Base-by-base conservation (phyloP, 2,329 filamentous ascomycete genomes). In the Knufia fluminis region DNA sequence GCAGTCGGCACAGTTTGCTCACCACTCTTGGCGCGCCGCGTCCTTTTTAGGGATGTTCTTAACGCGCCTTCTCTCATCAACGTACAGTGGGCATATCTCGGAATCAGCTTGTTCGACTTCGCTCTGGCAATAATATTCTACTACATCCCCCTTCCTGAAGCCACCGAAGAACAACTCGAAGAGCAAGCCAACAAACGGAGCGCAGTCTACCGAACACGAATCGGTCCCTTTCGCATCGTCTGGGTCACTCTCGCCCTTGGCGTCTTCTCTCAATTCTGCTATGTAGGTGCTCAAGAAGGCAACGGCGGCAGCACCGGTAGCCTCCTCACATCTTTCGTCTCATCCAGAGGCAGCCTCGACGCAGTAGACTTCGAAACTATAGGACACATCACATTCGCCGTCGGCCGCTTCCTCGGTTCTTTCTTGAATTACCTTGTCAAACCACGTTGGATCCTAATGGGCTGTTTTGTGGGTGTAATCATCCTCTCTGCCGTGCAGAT, bases 71-170 rank as follows among this genome's bases (percentile, higher is more conserved):
- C 71, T 8, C 61, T 83, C 22, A 74, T 82, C 49, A 71, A 79
- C 48, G 77, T 80, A 1, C 79, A 83, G 60, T 83, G 79, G 78
- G 74, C 78, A 0, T 83, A 83, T 52, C 72, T 82, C 2, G 79
- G 77, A 6, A 81, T 83, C 50, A 72, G 77, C 1, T 68, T 82
- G 10, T 80, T 81, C 57, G 79, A 76, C 23, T 69, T 80, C 41
- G 62, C 74, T 2, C 67, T 83, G 10, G 79, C 79, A 1, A 67
- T 81, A 8, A 69, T 71, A 2, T 82, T 80, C 61, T 79, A 76
- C 59, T 82, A 82, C 55, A 64, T 81, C 1, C 78, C 78, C 1
- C 67, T 83, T 1, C 79, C 79, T 0, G 79, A 82, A 64, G 79
- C 78, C 2, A 76, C 77, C 1, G 78, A 81, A 56, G 70, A 73